Conservation (phyloP, 805 yeast species). For the Cyberlindnera euphorbiae region DNA sequence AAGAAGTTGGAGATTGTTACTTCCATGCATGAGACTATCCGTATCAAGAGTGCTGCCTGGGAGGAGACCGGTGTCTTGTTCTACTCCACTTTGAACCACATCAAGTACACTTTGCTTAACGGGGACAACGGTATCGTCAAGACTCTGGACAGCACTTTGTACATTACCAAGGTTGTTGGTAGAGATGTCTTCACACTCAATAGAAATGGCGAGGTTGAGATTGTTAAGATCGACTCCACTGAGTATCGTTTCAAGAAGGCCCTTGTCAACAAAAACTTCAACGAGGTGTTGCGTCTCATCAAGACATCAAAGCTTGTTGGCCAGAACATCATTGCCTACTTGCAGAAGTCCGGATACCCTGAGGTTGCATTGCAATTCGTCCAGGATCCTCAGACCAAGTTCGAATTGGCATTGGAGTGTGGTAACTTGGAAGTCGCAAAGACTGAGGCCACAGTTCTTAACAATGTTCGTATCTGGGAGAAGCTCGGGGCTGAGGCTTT, state of each 20-base stretch:
- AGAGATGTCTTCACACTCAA: constrained; percentile 73
- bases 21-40: constrained; percentile 90
- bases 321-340: constrained; percentile 91
- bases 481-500: constrained; percentile 82
- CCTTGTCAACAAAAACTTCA: constrained; percentile 80
- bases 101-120: constrained; percentile 86
- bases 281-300: constrained; percentile 87
- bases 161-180: constrained; percentile 69
- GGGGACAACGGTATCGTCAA: constrained; percentile 95
- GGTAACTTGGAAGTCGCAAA: constrained; percentile 86
- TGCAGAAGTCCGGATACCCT: constrained; percentile 93
- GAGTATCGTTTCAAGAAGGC: constrained; percentile 96
- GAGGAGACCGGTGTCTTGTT: constrained; percentile 89
- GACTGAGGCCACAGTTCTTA: constrained; percentile 76
- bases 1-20: constrained; percentile 72
- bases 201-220: constrained; percentile 81
- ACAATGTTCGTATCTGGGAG: constrained; percentile 70
- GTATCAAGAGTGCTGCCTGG: constrained; percentile 97
- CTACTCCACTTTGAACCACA: constrained; percentile 92
- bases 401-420: constrained; percentile 92
- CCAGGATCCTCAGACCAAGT: constrained; percentile 92
- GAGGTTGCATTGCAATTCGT: constrained; percentile 97
- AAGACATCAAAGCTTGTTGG: constrained; percentile 90
- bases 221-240: constrained; percentile 82
- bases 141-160: constrained; percentile 84